phyloP scores from a whole-genome alignment of 75 land plant genomes.

The Cunninghamia lanceolata region DNA sequence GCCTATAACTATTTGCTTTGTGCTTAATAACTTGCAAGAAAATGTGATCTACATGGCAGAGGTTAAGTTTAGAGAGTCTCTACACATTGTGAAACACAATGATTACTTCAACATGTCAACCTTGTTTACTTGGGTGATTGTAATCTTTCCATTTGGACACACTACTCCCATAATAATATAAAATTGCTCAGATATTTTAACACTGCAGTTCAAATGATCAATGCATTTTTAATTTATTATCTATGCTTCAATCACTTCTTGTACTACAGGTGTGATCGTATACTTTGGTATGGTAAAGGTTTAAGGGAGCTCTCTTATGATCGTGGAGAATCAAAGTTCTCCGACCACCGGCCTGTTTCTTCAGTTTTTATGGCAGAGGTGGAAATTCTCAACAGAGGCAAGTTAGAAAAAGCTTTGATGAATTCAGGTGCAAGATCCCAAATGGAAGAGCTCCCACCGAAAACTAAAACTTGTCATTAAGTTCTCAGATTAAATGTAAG shows the following conservation, averaged over 20 bases:
- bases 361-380: conserved; percentile 49
- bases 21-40: not conserved
- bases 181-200: not conserved
- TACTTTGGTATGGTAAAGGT: conserved; percentile 59
- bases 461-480: conserved; percentile 24
- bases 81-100: not conserved
- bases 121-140: not conserved
- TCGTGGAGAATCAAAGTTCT: conserved; percentile 51
- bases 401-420: conserved; percentile 20
- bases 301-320: conserved; percentile 43
- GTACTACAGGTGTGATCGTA: conserved; percentile 56
- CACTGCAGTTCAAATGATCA: not conserved
- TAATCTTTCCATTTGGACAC: not conserved
- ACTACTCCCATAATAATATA: not conserved
- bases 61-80: not conserved
- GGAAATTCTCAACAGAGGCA: conserved; percentile 31
- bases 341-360: conserved; percentile 63
- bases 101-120: not conserved
- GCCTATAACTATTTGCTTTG: not conserved
- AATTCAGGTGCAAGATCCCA: conserved; percentile 15
- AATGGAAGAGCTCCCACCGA: conserved; percentile 31
- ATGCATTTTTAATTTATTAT: not conserved
- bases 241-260: not conserved
- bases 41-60: too few relatives aligned
- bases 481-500: not conserved